Percentiles rank a stretch among this genome's conserved stretches.
Evolutionary conservation across 208 protist genomes (phyloP).

Genomic region (Trypanosoma cruzi): DNA sequence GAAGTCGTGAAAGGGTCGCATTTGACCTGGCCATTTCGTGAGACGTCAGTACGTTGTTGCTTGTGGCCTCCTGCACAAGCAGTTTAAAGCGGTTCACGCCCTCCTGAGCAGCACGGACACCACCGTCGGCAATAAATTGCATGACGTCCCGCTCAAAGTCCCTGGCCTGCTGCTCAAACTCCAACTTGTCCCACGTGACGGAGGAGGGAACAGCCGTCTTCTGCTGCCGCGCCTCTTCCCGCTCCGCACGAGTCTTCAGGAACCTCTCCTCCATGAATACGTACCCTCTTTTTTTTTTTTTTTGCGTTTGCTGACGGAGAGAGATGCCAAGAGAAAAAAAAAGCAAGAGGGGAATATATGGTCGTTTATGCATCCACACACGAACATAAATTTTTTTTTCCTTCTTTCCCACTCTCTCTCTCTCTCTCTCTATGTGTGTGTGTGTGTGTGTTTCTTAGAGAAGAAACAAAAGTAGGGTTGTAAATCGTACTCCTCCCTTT

Average conservation of each 20-base stretch:
- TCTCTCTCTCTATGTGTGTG: too few species aligned
- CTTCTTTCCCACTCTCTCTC: too few species aligned
- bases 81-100: slow-evolving; percentile 41
- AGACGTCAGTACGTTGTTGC: slow-evolving; percentile 59
- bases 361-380: too few species aligned
- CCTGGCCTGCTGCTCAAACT: slow-evolving; percentile 60
- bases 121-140: slow-evolving; percentile 23
- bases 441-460: too few species aligned
- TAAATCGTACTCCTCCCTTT: too few species aligned
- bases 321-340: slow-evolving; percentile 17
- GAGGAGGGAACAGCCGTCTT: slow-evolving; percentile 35
- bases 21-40: slow-evolving; percentile 85
- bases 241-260: slow-evolving; percentile 66
- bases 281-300: background rate
- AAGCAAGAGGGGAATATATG: background rate
- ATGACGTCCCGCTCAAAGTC: slow-evolving; percentile 41
- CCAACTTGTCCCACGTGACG: slow-evolving; percentile 42
- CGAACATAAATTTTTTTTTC: too few species aligned
- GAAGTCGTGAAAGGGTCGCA: slow-evolving; percentile 55
- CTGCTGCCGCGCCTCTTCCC: slow-evolving; percentile 53
- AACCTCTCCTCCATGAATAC: slow-evolving; percentile 59
- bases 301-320: background rate
- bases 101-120: slow-evolving; percentile 45
- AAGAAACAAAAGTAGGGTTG: too few species aligned
- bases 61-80: slow-evolving; percentile 62